phyloP scores from a whole-genome alignment of 257 asterid species.

The Misopates orontium region DNA sequence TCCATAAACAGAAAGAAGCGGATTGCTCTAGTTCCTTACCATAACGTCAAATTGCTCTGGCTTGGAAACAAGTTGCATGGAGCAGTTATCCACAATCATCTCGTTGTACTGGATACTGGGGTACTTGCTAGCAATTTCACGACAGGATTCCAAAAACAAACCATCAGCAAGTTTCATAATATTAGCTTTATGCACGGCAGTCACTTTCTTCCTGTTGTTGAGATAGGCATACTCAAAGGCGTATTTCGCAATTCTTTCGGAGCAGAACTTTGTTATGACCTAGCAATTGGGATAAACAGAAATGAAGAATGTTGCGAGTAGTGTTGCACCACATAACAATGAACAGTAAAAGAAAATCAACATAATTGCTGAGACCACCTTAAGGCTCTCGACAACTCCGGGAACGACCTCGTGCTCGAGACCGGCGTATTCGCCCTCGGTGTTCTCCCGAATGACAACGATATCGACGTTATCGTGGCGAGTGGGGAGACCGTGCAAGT shows the following conservation, averaged over 20 bases:
- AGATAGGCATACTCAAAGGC: conserved; percentile 99
- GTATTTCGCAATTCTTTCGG: conserved; percentile 90
- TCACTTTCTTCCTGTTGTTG: conserved; percentile 89
- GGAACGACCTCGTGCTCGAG: conserved; percentile 99
- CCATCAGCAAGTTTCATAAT: conserved; percentile 99
- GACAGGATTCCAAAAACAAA: conserved; percentile 88
- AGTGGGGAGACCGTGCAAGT: conserved; percentile 75
- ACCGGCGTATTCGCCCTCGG: conserved; percentile 96
- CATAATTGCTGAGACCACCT: too few species aligned
- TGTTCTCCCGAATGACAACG: conserved; percentile 93
- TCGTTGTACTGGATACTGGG: conserved; percentile 85
- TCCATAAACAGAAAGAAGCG: conserved; percentile 2
- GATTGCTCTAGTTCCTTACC: conserved; percentile 47
- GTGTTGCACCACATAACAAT: neutral
- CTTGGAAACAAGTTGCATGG: conserved; percentile 99
- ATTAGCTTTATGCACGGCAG: conserved; percentile 99
- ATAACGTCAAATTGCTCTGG: conserved; percentile 99
- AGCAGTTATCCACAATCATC: conserved; percentile 96
- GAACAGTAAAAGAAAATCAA: too few species aligned
- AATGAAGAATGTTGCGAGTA: conserved; percentile 12
- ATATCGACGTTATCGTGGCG: conserved; percentile 83
- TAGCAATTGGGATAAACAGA: conserved; percentile 44
- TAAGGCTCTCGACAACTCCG: conserved; percentile 96
- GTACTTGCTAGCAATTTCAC: conserved; percentile 91
- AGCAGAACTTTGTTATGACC: conserved; percentile 98